Percentiles rank a stretch among this genome's conserved stretches.
Conservation (phyloP, 23 red algal species). For the Cyanidiococcus yangmingshanensis region DNA sequence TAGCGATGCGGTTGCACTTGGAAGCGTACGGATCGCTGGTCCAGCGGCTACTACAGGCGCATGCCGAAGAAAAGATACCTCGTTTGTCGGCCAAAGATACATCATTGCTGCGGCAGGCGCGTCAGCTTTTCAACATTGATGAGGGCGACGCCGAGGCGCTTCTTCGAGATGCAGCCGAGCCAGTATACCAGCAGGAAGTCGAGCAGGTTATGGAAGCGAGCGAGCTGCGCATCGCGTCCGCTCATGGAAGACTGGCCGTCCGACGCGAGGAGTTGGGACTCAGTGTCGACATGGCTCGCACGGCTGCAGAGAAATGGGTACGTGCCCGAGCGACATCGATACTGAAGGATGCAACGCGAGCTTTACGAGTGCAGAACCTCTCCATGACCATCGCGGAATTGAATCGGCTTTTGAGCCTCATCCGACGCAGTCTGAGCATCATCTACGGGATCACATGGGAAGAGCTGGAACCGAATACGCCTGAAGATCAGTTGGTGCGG, state of each 20-base stretch:
- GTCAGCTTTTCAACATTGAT: slow-evolving; percentile 37
- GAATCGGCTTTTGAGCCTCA: slow-evolving; percentile 35
- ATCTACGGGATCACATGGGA: neutral
- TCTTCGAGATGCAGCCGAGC: slow-evolving; percentile 52
- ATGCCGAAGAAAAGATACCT: slow-evolving; percentile 14
- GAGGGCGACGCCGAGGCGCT: slow-evolving; percentile 40
- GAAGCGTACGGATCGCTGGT: slow-evolving; percentile 66
- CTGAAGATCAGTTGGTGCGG: slow-evolving; percentile 6
- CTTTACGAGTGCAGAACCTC: slow-evolving; percentile 57
- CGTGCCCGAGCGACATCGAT: slow-evolving; percentile 21
- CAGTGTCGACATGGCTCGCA: slow-evolving; percentile 30
- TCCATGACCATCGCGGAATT: slow-evolving; percentile 34
- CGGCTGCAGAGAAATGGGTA: slow-evolving; percentile 23
- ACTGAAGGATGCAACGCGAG: slow-evolving; percentile 34
- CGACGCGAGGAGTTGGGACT: slow-evolving; percentile 50
- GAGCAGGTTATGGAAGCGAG: slow-evolving; percentile 24
- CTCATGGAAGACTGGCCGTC: slow-evolving; percentile 39
- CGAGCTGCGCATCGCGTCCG: slow-evolving; percentile 1
- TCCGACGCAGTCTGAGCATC: slow-evolving; percentile 31
- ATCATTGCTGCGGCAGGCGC: slow-evolving; percentile 29
- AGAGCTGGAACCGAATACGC: slow-evolving; percentile 5
- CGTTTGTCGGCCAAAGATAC: slow-evolving; percentile 39
- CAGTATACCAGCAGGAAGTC: slow-evolving; percentile 51
- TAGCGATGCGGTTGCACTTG: slow-evolving; percentile 39
- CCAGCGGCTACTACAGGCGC: slow-evolving; percentile 38